Percentiles rank a stretch among this genome's conserved stretches.
These are phyloP conservation scores for Paralagenidium karlingii DNA, from an alignment of 352 stramenopile species.

Conservation along the genomic window DNA sequence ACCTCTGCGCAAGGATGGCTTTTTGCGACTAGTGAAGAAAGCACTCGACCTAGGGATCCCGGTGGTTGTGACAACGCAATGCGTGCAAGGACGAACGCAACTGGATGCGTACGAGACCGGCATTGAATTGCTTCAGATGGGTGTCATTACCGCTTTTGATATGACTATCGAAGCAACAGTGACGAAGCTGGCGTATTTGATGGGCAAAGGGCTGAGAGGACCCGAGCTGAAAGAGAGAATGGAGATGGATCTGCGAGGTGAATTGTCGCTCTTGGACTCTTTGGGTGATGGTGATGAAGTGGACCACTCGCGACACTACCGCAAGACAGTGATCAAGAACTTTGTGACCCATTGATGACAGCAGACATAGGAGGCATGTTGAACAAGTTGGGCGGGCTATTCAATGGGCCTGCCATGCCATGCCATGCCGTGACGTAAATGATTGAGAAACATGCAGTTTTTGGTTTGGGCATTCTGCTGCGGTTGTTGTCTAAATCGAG, in stretches of 20 bases:
- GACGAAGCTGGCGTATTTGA: slow-evolving; percentile 92
- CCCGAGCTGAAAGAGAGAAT: slow-evolving; percentile 65
- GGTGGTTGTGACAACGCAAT: slow-evolving; percentile 92
- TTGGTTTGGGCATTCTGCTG: no score
- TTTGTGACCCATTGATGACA: slow-evolving; percentile 58
- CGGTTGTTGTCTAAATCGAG: no score
- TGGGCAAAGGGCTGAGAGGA: slow-evolving; percentile 74
- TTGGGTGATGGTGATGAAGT: slow-evolving; percentile 49
- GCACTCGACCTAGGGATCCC: slow-evolving; percentile 75
- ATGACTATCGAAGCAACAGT: slow-evolving; percentile 94
- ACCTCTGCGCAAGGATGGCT: slow-evolving; percentile 76
- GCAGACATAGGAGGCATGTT: no score
- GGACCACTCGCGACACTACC: slow-evolving; percentile 40
- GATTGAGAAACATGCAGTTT: no score
- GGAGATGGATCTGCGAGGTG: slow-evolving; percentile 71
- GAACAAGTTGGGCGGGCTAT: no score
- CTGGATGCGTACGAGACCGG: slow-evolving; percentile 91
- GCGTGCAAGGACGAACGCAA: slow-evolving; percentile 85
- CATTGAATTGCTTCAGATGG: slow-evolving; percentile 75
- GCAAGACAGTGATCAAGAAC: slow-evolving; percentile 65
- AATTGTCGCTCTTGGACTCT: slow-evolving; percentile 65
- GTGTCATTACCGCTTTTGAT: slow-evolving; percentile 91
- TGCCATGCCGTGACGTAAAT: no score
- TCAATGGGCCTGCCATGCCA: no score
- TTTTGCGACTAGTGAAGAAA: slow-evolving; percentile 77